Conservation (phyloP, 192 early-diverging fungal genomes). For the Coemansia furcata region DNA sequence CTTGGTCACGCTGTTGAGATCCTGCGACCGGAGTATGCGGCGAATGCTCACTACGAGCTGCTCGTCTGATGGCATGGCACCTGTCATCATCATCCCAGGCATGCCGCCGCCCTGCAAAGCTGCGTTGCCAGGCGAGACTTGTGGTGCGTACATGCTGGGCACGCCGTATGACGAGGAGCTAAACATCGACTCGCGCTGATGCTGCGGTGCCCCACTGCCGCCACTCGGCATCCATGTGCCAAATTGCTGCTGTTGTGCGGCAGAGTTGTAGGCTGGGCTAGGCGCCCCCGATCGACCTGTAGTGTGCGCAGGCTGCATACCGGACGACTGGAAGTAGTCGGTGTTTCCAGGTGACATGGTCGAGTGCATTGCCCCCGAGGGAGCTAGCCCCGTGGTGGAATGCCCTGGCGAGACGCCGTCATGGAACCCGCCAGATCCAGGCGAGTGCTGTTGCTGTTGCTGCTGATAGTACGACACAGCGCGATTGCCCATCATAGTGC, state of each 20-base stretch:
- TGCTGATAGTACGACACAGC: slow-evolving; percentile 24
- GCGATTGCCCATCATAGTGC: slow-evolving; percentile 15
- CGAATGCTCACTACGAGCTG: slow-evolving; percentile 69
- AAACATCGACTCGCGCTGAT: slow-evolving; percentile 35
- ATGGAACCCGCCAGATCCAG: slow-evolving; percentile 11
- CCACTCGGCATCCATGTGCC: background rate
- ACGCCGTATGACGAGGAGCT: slow-evolving; percentile 19
- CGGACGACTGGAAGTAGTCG: slow-evolving; percentile 17
- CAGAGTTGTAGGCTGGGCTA: background rate
- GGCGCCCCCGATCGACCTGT: background rate
- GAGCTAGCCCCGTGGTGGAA: slow-evolving; percentile 2
- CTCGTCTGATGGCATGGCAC: slow-evolving; percentile 61
- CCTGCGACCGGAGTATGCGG: slow-evolving; percentile 64
- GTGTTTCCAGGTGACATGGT: slow-evolving; percentile 9
- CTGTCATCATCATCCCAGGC: slow-evolving; percentile 43
- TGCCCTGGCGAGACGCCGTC: slow-evolving; percentile 5
- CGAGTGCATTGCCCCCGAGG: background rate
- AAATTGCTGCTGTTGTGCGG: background rate
- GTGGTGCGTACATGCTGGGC: slow-evolving; percentile 17
- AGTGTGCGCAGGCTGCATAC: background rate
- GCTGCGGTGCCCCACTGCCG: slow-evolving; percentile 1
- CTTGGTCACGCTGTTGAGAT: slow-evolving; percentile 77
- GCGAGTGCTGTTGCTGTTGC: slow-evolving; percentile 3
- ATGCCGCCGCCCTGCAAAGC: slow-evolving; percentile 26
- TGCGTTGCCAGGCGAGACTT: background rate